A percentile compares a stretch with the other conserved stretches of the same genome.
Conservation (phyloP, 345 rosid species). For the Boechera retrofracta region DNA sequence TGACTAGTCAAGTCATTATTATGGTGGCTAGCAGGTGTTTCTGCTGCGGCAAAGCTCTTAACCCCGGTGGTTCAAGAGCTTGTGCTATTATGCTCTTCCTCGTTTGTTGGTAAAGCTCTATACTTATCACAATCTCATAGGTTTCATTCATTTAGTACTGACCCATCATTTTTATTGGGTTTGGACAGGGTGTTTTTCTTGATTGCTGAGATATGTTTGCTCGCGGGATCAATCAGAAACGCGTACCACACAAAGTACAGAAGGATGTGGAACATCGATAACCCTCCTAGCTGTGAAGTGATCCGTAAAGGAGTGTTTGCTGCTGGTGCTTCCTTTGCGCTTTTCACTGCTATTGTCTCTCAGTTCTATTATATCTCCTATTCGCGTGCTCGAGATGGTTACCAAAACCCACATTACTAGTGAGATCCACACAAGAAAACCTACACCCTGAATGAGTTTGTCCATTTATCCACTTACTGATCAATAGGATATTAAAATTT, state of each 20-base stretch:
- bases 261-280: constrained; percentile 38
- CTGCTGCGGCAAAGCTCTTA: constrained; percentile 89
- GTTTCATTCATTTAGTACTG: constrained; percentile 1
- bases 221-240: constrained; percentile 82
- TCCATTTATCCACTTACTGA: constrained; percentile 19
- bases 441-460: background rate
- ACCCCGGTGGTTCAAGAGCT: constrained; percentile 88
- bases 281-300: constrained; percentile 55
- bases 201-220: constrained; percentile 83
- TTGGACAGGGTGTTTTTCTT: constrained; percentile 78
- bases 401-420: constrained; percentile 42
- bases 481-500: constrained; percentile 15
- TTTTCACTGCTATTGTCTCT: constrained; percentile 81
- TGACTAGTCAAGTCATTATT: constrained; percentile 69
- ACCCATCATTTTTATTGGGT: background rate
- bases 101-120: constrained; percentile 65
- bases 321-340: constrained; percentile 85
- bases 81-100: constrained; percentile 85
- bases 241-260: constrained; percentile 86
- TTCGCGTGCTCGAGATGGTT: constrained; percentile 61
- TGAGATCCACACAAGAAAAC: background rate
- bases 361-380: constrained; percentile 80
- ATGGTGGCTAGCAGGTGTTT: constrained; percentile 87
- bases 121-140: background rate
- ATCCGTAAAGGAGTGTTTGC: constrained; percentile 91